Evolutionary conservation across 2,329 filamentous ascomycete species (phyloP), one percentile per base, ranked within the genome.

Genomic region (Aspergillus sp.): DNA sequence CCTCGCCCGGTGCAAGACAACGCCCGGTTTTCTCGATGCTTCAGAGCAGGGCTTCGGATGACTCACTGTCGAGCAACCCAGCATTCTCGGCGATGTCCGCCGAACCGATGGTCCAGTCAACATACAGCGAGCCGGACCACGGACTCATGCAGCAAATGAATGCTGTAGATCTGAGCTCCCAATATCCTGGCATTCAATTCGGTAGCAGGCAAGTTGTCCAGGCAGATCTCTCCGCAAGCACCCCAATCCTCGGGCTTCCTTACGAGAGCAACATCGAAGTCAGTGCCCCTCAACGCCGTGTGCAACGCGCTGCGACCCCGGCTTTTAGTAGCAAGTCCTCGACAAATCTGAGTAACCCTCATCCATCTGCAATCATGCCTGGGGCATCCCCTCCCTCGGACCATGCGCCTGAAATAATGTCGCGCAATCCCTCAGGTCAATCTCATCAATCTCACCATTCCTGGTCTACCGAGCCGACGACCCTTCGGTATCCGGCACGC

Each of bases 381-480:
- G 68, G 69, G 5, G 56, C 66, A n/a, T 66, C 70, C 3, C 66
- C 70, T 7, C 62, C 65, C 9, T 70, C 70, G 6, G 73, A 76
- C 27, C 64, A 66, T 1, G 60, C 58, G 4, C 49, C 66, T 1
- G 71, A 72, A 43, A 63, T 70, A 3, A 70, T 77, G 62, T 70
- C 73, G 3, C 72, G 74, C 35, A 64, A 67, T 15, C 64, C 68
- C 8, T 76, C 74, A 0, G 62, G 60, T 3, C 66, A 71, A 44
- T 76, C 75, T 7, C 65, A 69, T 3, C 66, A 71, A 43, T 76
- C 75, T 6, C 65, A 69, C 19, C 66, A 70, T 17, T 76, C 73
- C 4, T 70, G 72, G 69, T 66, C 68, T 14, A 76, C 75, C 6
- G 75, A 77, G 14, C 74, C 74, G 9, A 60, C 67, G 9, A 12